Conservation (phyloP, 805 yeast species). For the Sugiyamaella qingdaonensis region DNA sequence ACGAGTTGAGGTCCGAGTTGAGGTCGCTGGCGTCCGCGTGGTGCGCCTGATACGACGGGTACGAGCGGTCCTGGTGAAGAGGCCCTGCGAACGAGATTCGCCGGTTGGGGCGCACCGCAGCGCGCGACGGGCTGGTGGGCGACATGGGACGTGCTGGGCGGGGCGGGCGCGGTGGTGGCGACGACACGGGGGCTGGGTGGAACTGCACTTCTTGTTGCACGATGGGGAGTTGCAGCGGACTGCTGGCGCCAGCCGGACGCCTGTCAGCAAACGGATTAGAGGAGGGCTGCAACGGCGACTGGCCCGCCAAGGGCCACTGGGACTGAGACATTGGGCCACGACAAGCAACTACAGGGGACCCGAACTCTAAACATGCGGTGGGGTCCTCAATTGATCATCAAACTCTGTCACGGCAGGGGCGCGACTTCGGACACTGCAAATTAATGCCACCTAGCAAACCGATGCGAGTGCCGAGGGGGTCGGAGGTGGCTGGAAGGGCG, state of each 20-base stretch:
- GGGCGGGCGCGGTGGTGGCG: neutral
- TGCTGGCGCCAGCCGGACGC: neutral
- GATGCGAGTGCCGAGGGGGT: no score
- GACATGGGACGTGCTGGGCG: neutral
- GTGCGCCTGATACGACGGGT: neutral
- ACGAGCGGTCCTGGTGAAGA: neutral
- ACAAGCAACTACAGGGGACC: no score
- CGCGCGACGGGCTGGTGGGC: constrained; percentile 5
- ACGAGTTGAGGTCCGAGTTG: no score
- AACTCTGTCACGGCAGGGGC: no score
- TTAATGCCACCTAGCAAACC: no score
- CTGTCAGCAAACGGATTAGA: constrained; percentile 1
- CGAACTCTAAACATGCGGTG: no score
- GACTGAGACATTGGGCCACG: constrained; percentile 4
- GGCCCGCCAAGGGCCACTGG: neutral
- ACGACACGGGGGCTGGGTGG: neutral
- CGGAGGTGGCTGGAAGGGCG: no score
- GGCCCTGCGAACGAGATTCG: constrained; percentile 15
- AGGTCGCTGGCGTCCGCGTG: neutral
- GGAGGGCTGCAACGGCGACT: neutral
- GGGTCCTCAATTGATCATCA: no score
- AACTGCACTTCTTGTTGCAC: constrained; percentile 10
- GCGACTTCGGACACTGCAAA: no score
- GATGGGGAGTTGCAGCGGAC: constrained; percentile 3
- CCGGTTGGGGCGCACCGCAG: constrained; percentile 4